A percentile compares a stretch with the other conserved stretches of the same genome.
phyloP scores from a whole-genome alignment of 305 asterid species.

The Solanum hybrid region DNA sequence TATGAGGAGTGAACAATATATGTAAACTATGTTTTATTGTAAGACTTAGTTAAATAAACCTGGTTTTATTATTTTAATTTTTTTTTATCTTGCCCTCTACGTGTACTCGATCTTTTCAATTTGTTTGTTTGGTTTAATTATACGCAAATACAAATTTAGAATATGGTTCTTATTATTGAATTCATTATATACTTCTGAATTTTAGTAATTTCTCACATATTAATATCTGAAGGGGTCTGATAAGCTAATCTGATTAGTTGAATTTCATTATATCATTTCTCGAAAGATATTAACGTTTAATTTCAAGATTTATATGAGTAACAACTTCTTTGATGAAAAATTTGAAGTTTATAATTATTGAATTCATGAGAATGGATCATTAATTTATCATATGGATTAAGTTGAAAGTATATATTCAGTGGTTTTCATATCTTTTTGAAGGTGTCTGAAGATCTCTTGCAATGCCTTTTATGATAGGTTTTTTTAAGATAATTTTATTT shows the following conservation, averaged over 20 bases:
- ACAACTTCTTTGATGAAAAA: not conserved
- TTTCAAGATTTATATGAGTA: not conserved
- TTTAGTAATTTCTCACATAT: not conserved
- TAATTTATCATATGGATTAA: not conserved
- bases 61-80: not conserved
- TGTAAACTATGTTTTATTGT: not conserved
- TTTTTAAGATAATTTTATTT: not conserved
- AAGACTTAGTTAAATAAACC: not conserved
- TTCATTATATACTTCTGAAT: not conserved
- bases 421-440: not conserved
- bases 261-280: not conserved
- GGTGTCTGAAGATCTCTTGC: not conserved
- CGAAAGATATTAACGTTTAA: not conserved
- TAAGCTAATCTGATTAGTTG: not conserved
- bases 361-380: not conserved
- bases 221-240: not conserved
- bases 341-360: not conserved
- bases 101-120: not conserved
- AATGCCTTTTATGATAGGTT: not conserved
- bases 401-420: not conserved
- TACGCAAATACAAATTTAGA: not conserved
- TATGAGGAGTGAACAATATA: not conserved
- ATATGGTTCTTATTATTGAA: not conserved
- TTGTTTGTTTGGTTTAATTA: not conserved
- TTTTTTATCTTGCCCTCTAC: not conserved